Percentiles rank a stretch among this genome's conserved stretches.
These are phyloP conservation scores for Arachis stenosperma DNA, from an alignment of 306 rosid species.

Conservation along the genomic window DNA sequence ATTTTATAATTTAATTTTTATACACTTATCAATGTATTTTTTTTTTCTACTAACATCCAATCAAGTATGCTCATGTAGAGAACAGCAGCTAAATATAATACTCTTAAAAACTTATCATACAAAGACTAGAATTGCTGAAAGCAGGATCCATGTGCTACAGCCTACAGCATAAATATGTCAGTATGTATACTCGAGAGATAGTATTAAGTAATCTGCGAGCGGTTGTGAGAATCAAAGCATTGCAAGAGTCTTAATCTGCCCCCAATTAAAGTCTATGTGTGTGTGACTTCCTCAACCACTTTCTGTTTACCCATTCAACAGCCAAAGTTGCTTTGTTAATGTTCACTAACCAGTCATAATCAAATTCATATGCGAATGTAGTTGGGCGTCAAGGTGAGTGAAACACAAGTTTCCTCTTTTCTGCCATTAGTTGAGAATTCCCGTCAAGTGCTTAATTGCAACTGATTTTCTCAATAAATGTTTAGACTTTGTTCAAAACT, in stretches of 20 bases:
- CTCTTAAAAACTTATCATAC: too few species aligned
- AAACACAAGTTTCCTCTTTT: conserved; percentile 1
- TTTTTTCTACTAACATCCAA: too few species aligned
- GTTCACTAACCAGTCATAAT: neutral
- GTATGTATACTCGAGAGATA: neutral
- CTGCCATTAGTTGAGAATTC: neutral
- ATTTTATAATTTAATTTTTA: too few species aligned
- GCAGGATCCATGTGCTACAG: too few species aligned
- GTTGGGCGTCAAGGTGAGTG: neutral
- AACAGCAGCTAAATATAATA: too few species aligned
- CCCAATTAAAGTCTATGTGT: conserved; percentile 8
- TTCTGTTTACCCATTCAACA: conserved; percentile 8
- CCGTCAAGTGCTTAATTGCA: neutral
- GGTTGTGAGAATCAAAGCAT: neutral
- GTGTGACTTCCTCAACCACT: neutral
- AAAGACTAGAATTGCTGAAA: too few species aligned
- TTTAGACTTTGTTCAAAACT: neutral
- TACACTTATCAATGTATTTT: too few species aligned
- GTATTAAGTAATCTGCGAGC: neutral
- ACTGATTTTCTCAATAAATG: neutral
- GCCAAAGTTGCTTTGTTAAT: neutral
- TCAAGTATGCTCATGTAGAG: too few species aligned
- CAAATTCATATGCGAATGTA: neutral
- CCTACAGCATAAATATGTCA: too few species aligned
- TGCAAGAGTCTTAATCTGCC: neutral